phyloP scores from a whole-genome alignment of 208 protist species.

The Trypanosoma rangeli region DNA sequence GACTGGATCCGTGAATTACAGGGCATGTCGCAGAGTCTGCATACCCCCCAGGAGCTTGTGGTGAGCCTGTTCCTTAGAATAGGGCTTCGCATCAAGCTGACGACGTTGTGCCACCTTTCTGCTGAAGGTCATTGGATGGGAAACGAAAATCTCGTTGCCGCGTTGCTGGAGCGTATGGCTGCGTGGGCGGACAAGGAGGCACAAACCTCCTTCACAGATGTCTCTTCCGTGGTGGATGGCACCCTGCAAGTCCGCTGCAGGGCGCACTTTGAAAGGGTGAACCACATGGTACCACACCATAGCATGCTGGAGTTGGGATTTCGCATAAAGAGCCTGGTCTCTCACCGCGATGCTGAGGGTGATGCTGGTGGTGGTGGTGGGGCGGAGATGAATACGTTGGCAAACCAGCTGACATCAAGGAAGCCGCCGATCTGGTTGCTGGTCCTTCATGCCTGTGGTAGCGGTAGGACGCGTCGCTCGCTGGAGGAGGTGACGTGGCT shows the following conservation, averaged over 20 bases:
- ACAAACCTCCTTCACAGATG: neutral
- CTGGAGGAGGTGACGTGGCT: conserved; percentile 18
- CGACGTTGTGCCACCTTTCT: conserved; percentile 6
- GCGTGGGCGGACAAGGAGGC: neutral
- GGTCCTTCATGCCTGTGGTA: conserved; percentile 6
- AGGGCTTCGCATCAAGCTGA: conserved; percentile 10
- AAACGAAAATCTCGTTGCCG: neutral
- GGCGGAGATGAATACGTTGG: neutral
- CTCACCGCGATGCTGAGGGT: neutral
- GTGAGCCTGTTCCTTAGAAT: conserved; percentile 12
- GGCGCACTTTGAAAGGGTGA: neutral
- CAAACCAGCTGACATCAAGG: neutral
- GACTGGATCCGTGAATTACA: conserved; percentile 13
- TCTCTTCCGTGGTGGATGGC: neutral
- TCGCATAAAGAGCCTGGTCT: neutral
- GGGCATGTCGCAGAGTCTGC: conserved; percentile 10
- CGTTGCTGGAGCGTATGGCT: neutral
- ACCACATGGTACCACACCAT: neutral
- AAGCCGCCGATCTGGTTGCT: neutral
- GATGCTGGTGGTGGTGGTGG: neutral
- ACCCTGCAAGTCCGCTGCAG: neutral
- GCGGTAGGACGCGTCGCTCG: neutral
- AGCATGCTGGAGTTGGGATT: conserved; percentile 8
- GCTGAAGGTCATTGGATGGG: conserved; percentile 15
- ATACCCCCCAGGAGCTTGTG: conserved; percentile 17